A percentile compares a stretch with the other conserved stretches of the same genome.
These are phyloP conservation scores for Syncephalis fuscata DNA, from an alignment of 371 early-diverging fungal genomes.

Conservation along the genomic window DNA sequence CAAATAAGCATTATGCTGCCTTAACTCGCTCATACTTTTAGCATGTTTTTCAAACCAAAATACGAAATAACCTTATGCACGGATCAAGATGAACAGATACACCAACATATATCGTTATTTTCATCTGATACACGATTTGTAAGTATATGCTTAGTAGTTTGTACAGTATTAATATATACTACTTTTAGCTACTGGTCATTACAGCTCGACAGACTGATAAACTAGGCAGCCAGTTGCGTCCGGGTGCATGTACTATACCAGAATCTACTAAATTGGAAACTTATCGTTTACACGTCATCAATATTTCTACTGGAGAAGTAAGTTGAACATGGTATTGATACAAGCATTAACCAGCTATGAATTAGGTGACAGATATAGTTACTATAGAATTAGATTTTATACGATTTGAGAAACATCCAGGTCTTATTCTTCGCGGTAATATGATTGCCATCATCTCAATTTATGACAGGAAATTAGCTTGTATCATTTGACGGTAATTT, in stretches of 20 bases:
- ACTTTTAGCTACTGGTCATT: no score
- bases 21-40: no score
- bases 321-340: background rate
- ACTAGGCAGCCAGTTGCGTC: background rate
- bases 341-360: background rate
- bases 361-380: constrained; percentile 23
- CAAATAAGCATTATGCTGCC: no score
- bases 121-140: background rate
- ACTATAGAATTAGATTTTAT: constrained; percentile 32
- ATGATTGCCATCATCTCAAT: constrained; percentile 34
- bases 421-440: constrained; percentile 33
- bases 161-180: background rate
- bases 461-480: constrained; percentile 40
- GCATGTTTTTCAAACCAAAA: no score
- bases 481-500: constrained; percentile 30
- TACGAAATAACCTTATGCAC: no score
- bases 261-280: background rate
- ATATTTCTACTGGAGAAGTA: constrained; percentile 29
- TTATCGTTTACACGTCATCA: constrained; percentile 25
- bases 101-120: background rate
- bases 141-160: background rate
- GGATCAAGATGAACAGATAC: no score
- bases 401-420: constrained; percentile 30
- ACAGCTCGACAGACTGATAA: background rate
- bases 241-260: no score